Conservation (phyloP, 306 rosid species). For the Luffa aegyptiaca region DNA sequence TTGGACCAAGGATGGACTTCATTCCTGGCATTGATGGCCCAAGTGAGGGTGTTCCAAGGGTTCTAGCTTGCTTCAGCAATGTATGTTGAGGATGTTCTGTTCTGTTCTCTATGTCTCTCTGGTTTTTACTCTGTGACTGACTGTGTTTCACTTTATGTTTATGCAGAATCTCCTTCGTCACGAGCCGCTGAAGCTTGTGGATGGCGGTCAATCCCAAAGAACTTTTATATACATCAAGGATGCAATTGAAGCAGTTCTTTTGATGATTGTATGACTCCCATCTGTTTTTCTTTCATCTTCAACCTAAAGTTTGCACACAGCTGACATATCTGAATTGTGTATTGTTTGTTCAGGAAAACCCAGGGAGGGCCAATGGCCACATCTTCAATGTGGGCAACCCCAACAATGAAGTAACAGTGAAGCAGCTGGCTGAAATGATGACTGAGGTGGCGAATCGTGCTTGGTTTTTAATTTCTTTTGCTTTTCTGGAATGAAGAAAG, state of each 20-base stretch:
- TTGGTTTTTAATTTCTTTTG: background rate
- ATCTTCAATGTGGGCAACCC: slow-evolving; percentile 96
- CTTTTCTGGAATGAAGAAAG: background rate
- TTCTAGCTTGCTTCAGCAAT: slow-evolving; percentile 90
- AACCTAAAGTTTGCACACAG: background rate
- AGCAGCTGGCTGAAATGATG: slow-evolving; percentile 97
- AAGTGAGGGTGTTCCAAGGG: slow-evolving; percentile 94
- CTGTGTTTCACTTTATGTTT: slow-evolving; percentile 13
- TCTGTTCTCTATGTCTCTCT: background rate
- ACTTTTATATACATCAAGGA: slow-evolving; percentile 81
- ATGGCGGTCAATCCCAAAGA: slow-evolving; percentile 91
- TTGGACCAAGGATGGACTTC: slow-evolving; percentile 95
- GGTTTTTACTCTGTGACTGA: background rate
- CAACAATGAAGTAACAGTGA: slow-evolving; percentile 87
- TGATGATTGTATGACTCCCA: slow-evolving; percentile 64
- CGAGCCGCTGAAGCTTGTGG: slow-evolving; percentile 93
- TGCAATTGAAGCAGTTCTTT: slow-evolving; percentile 83
- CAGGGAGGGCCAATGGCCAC: slow-evolving; percentile 74
- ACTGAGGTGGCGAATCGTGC: slow-evolving; percentile 40
- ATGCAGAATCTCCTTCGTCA: slow-evolving; percentile 77
- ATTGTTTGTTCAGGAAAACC: slow-evolving; percentile 59
- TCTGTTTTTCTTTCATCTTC: background rate
- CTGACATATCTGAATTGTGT: slow-evolving; percentile 1
- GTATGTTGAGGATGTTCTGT: slow-evolving; percentile 21
- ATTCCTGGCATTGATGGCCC: slow-evolving; percentile 97